Conservation (phyloP, 805 yeast genomes). For the Pachysolen tannophilus region DNA sequence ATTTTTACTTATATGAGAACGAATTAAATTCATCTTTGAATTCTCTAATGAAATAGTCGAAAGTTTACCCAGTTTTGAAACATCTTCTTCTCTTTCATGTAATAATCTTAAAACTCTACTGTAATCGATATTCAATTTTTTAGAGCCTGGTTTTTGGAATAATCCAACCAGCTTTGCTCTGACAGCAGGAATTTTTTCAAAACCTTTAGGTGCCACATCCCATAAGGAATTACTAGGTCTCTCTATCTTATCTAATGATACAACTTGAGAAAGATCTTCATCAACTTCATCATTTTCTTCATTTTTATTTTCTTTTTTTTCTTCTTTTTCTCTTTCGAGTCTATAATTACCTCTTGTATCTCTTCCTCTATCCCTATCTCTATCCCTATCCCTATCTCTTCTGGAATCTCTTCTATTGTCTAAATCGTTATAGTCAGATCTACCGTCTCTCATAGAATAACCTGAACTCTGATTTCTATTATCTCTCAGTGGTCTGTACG, state of each 20-base stretch:
- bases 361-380: too few species aligned
- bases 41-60: conserved; percentile 29
- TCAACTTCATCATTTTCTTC: conserved; percentile 9
- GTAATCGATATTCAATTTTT: conserved; percentile 31
- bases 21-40: conserved; percentile 12
- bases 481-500: too few species aligned
- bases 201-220: conserved; percentile 68
- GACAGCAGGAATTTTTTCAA: conserved; percentile 66
- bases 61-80: conserved; percentile 19
- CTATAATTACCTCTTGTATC: too few species aligned
- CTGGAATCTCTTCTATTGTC: too few species aligned
- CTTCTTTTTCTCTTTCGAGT: not conserved
- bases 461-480: too few species aligned
- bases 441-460: too few species aligned
- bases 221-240: conserved; percentile 45
- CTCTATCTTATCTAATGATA: conserved; percentile 43
- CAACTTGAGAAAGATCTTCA: conserved; percentile 28
- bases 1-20: conserved; percentile 26
- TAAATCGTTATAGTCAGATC: too few species aligned
- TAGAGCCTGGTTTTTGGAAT: conserved; percentile 65
- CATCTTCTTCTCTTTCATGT: conserved; percentile 18
- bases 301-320: not conserved
- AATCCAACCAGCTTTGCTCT: conserved; percentile 74
- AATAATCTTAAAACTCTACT: conserved; percentile 21
- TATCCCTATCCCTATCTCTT: too few species aligned